phyloP scores from a whole-genome alignment of 139 green algal genomes.

The Micractinium conductrix region DNA sequence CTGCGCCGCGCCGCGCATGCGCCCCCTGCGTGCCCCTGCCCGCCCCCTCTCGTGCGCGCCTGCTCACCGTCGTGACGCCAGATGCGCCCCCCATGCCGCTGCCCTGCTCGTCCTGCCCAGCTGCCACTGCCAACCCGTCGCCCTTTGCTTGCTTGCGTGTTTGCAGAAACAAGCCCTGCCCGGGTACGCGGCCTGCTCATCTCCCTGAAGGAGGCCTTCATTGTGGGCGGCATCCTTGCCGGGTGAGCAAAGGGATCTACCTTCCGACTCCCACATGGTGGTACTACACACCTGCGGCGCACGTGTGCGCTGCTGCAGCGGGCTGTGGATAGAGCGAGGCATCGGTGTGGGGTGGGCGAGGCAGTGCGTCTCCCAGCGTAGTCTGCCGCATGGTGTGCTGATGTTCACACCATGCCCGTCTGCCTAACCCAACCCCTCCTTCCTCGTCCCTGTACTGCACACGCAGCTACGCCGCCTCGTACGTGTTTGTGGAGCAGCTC shows the following conservation, averaged over 20 bases:
- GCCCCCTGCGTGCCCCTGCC: background rate
- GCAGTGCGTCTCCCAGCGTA: too few relatives aligned
- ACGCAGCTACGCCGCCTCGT: conserved; percentile 37
- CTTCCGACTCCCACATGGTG: too few relatives aligned
- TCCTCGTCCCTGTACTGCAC: background rate
- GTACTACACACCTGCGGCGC: too few relatives aligned
- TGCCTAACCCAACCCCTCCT: background rate
- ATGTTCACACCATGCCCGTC: background rate
- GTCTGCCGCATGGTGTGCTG: background rate
- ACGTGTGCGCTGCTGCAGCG: too few relatives aligned
- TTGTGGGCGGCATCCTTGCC: conserved; percentile 89
- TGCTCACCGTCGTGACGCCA: background rate
- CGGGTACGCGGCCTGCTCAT: conserved; percentile 82
- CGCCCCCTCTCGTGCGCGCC: background rate
- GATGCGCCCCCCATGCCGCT: too few relatives aligned
- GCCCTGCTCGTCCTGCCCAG: background rate
- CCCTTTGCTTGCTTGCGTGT: background rate
- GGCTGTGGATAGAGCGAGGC: too few relatives aligned
- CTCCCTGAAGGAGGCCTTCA: conserved; percentile 84
- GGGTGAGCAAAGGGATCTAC: too few relatives aligned
- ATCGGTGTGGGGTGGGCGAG: too few relatives aligned
- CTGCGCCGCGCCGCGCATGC: background rate
- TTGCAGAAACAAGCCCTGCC: conserved; percentile 78
- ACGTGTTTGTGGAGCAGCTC: conserved; percentile 41
- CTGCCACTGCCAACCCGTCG: background rate